Evolutionary conservation across 163 green algal species (phyloP).

Genomic region (Scenedesmus sp.): DNA sequence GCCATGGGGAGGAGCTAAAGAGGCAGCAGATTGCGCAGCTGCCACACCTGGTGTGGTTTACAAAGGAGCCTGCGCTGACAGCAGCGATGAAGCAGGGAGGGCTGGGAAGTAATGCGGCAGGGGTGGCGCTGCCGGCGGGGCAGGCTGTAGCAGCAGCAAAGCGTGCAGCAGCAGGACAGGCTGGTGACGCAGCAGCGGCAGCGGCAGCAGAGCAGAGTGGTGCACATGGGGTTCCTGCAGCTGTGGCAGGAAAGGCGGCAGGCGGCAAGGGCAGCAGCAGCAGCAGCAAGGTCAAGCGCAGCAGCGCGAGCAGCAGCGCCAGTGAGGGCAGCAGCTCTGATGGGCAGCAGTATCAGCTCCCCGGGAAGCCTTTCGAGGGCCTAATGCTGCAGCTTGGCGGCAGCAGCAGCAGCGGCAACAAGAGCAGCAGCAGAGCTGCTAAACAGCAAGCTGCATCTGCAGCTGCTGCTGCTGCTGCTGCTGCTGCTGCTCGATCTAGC

Average conservation of each 20-base stretch:
- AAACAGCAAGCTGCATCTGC: background rate
- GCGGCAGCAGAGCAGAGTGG: background rate
- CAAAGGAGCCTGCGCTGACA: conserved; percentile 7
- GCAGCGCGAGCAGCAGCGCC: conserved; percentile 32
- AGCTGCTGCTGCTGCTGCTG: background rate
- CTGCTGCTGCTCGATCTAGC: background rate
- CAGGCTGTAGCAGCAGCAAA: background rate
- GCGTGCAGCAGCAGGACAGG: background rate
- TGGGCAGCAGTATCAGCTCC: conserved; percentile 1
- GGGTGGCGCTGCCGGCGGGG: conserved; percentile 23
- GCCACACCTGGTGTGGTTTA: conserved; percentile 52
- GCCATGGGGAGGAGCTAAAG: conserved; percentile 33
- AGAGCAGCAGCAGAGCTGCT: background rate
- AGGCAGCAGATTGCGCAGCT: conserved; percentile 53
- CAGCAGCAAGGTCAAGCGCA: background rate
- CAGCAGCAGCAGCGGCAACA: conserved; percentile 6
- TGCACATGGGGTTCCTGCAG: background rate
- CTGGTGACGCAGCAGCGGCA: background rate
- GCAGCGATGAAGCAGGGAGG: background rate
- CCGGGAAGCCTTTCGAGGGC: background rate
- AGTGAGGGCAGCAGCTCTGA: background rate
- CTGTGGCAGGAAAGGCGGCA: background rate
- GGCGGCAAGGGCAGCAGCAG: background rate
- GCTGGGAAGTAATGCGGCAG: conserved; percentile 26
- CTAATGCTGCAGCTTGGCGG: conserved; percentile 27